A percentile compares a stretch with the other conserved stretches of the same genome.
Evolutionary conservation across 768 basidiomycete species (phyloP).

Genomic region (Postia placenta): DNA sequence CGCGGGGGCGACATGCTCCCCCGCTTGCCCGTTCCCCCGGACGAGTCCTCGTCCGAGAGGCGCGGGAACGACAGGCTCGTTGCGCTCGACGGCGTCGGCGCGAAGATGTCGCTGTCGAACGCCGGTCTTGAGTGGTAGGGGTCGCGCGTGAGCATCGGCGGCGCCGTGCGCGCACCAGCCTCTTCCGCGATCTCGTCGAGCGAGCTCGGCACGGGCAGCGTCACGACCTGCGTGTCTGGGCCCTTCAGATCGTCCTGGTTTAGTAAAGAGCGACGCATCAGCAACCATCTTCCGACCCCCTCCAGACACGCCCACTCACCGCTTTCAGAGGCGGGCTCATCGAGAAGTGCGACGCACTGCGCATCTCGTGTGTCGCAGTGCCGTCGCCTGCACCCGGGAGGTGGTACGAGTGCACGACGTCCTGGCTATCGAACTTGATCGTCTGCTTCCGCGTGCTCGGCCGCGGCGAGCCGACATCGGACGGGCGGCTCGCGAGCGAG

Average conservation of each 20-base stretch:
- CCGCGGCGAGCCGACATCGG: conserved; percentile 19
- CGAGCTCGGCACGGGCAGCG: conserved; percentile 8
- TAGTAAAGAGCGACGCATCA: no score
- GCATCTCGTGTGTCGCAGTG: conserved; percentile 21
- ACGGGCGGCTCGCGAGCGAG: conserved; percentile 28
- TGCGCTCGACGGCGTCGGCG: conserved; percentile 10
- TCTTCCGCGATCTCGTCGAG: conserved; percentile 9
- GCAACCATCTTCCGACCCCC: not conserved
- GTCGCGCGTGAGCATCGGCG: conserved; percentile 4
- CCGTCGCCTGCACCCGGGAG: conserved; percentile 21
- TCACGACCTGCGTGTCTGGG: conserved; percentile 5
- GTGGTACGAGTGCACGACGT: conserved; percentile 71
- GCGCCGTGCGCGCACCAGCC: conserved; percentile 2
- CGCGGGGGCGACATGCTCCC: conserved; percentile 7
- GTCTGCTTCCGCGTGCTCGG: conserved; percentile 34
- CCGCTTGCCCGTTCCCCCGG: conserved; percentile 5
- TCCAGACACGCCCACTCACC: not conserved
- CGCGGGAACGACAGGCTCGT: conserved; percentile 10
- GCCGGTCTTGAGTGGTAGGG: conserved; percentile 3
- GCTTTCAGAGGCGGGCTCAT: not conserved
- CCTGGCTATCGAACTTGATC: conserved; percentile 74
- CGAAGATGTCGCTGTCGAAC: conserved; percentile 1
- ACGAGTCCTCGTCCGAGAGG: conserved; percentile 7
- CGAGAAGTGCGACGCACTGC: conserved; percentile 14
- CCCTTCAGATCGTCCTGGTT: conserved; percentile 7